Evolutionary conservation across 306 rosid genomes (phyloP), one percentile per base, ranked within the genome.

Genomic region (Urtica urens): DNA sequence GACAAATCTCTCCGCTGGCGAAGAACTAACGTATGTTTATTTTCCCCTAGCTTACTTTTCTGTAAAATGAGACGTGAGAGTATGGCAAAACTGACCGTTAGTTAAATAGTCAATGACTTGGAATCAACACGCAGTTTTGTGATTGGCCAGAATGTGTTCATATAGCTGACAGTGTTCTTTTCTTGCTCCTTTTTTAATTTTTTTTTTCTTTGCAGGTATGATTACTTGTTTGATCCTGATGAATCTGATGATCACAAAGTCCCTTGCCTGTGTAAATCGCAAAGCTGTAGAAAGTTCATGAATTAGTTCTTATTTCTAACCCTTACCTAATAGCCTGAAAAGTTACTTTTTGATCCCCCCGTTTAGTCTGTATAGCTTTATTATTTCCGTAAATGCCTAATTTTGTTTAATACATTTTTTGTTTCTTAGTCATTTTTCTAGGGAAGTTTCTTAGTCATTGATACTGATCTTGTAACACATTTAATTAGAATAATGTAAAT

Each of bases 201-300:
- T 46, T 4, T 19, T 29, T 52, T 42, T 66, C 35, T 21, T 3
- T 29, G 70, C 87, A 90, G 99, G 65, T 90, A 84, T 18, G 95
- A 90, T 71, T 90, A 90, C 81, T 68, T 77, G 73, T 90, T 90
- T 43, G 99, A 90, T 73, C 88, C 85, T 10, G 92, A 81, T 21
- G 99, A 90, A 59, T 77, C 21, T 17, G 99, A 84, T 8, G 94
- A 85, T n/a, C 62, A 44, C 68, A 90, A 77, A 75, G 94, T 90
- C 34, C 95, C 92, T 18, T 90, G 99, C 75, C 82, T 71, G 22
- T 90, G 99, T 72, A 79, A 69, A 62, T 71, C 99, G 37, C 65
- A 80, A 23, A 67, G 67, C 49, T 90, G 99, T 67, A 71, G 85
- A 68, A 75, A 74, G 72, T 82, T 74, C 71, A 79, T 85, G 95